Evolutionary conservation across 345 rosid species (phyloP).

Genomic region (Pistacia atlantica): DNA sequence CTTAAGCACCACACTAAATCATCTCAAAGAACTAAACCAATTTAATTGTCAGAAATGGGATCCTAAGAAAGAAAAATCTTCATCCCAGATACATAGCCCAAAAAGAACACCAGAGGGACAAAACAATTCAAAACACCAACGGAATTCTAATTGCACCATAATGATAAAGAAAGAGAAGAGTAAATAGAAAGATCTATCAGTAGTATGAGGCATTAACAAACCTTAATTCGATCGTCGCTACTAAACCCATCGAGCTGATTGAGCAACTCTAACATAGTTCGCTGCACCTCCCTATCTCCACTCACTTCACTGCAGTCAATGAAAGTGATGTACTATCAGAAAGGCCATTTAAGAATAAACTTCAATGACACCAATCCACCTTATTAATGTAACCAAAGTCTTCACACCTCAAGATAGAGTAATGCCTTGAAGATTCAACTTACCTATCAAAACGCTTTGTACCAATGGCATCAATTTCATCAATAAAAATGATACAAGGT

Average conservation of each 20-base stretch:
- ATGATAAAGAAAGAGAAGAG: background rate
- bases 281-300: conserved; percentile 99
- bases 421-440: background rate
- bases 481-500: conserved; percentile 98
- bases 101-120: background rate
- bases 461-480: conserved; percentile 98
- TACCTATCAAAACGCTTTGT: conserved; percentile 99
- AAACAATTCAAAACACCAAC: background rate
- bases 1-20: background rate
- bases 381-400: background rate
- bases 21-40: background rate
- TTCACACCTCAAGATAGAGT: background rate
- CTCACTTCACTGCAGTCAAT: conserved; percentile 88
- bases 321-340: background rate
- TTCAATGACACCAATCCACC: background rate
- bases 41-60: too few relatives aligned
- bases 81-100: background rate
- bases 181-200: conserved; percentile 3
- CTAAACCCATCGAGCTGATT: conserved; percentile 99
- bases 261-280: conserved; percentile 97
- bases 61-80: background rate
- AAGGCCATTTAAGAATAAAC: background rate
- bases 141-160: background rate
- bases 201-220: conserved; percentile 21
- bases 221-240: conserved; percentile 99